Evolutionary conservation across 1,284 basidiomycete genomes (phyloP).

Genomic region (Pseudozyma hubeiensis): DNA sequence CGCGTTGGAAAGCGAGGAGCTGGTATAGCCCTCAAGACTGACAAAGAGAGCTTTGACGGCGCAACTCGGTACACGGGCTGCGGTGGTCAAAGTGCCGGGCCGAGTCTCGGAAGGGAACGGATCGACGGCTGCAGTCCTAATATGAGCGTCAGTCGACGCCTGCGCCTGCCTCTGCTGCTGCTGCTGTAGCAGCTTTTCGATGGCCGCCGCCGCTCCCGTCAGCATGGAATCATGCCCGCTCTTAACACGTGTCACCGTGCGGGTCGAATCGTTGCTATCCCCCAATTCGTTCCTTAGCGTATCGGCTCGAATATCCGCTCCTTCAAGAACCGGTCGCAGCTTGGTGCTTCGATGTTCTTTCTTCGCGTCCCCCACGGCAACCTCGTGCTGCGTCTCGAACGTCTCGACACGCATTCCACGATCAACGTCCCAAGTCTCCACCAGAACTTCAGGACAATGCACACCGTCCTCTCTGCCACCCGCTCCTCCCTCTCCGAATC

Average conservation of each 20-base stretch:
- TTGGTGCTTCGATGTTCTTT: slow-evolving; percentile 13
- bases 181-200: slow-evolving; percentile 52
- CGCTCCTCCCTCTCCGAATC: slow-evolving; percentile 2
- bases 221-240: slow-evolving; percentile 23
- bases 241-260: background rate
- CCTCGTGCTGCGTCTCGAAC: slow-evolving; percentile 40
- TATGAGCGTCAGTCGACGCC: background rate
- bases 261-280: slow-evolving; percentile 11
- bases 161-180: slow-evolving; percentile 11
- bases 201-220: slow-evolving; percentile 52
- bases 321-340: slow-evolving; percentile 12
- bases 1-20: slow-evolving; percentile 28
- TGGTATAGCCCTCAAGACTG: slow-evolving; percentile 56
- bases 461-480: slow-evolving; percentile 1
- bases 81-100: background rate
- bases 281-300: slow-evolving; percentile 3
- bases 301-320: slow-evolving; percentile 7
- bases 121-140: background rate
- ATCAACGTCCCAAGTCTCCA: slow-evolving; percentile 67
- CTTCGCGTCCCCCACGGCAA: background rate
- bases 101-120: slow-evolving; percentile 7
- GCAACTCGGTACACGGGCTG: slow-evolving; percentile 1
- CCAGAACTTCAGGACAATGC: slow-evolving; percentile 33
- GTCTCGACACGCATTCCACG: slow-evolving; percentile 68
- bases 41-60: slow-evolving; percentile 53